Conservation (phyloP, 1,139 yeast species). For the Blastobotrys elegans region DNA sequence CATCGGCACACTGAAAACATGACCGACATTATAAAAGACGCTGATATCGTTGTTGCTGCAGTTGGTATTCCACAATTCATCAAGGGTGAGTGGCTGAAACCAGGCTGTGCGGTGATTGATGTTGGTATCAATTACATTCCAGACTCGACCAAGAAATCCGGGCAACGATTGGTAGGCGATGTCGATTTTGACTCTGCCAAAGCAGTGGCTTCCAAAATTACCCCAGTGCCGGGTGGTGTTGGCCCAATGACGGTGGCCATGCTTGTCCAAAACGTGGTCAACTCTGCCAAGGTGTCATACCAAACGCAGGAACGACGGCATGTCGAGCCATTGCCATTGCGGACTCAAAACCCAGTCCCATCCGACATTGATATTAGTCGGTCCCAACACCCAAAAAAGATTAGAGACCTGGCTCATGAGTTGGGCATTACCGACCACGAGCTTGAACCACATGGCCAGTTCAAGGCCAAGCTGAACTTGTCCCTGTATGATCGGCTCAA, state of each 20-base stretch:
- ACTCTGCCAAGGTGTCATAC: conserved; percentile 61
- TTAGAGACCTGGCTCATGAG: conserved; percentile 76
- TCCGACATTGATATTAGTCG: conserved; percentile 91
- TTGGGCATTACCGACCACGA: conserved; percentile 78
- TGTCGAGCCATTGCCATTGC: conserved; percentile 55
- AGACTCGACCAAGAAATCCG: conserved; percentile 73
- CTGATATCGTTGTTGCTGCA: conserved; percentile 91
- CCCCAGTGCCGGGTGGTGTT: conserved; percentile 99
- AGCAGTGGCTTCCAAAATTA: conserved; percentile 65
- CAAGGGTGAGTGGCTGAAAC: conserved; percentile 84
- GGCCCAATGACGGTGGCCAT: conserved; percentile 99
- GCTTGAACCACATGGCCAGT: conserved; percentile 85
- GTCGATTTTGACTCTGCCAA: conserved; percentile 73
- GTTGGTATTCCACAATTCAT: conserved; percentile 81
- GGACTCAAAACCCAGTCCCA: conserved; percentile 77
- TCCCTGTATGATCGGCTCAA: conserved; percentile 67
- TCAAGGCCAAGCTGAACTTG: conserved; percentile 86
- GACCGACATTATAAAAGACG: conserved; percentile 55
- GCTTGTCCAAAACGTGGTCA: conserved; percentile 80
- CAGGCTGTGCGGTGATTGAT: conserved; percentile 83
- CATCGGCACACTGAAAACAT: conserved; percentile 74
- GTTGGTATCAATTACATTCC: conserved; percentile 92
- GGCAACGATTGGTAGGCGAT: conserved; percentile 88
- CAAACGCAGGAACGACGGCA: conserved; percentile 31
- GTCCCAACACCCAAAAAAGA: conserved; percentile 81